Percentiles rank a stretch among this genome's conserved stretches.
Conservation (phyloP, 1,139 yeast genomes). For the Saccharomyces pastorianus region DNA sequence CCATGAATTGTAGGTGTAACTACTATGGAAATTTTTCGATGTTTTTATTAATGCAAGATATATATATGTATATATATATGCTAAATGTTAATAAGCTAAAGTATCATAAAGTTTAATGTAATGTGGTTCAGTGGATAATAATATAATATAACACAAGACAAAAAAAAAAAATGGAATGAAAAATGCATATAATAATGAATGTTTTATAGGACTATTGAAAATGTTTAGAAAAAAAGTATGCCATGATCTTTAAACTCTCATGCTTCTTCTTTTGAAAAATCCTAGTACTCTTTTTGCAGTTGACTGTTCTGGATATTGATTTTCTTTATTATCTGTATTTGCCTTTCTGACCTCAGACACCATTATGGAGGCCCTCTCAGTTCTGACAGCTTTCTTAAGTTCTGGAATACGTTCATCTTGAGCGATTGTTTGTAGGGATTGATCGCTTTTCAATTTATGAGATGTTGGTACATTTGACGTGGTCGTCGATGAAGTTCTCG, state of each 20-base stretch:
- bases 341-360: conserved; percentile 8
- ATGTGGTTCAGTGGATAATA: background rate
- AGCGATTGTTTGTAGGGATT: background rate
- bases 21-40: background rate
- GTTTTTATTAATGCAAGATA: background rate
- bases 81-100: background rate
- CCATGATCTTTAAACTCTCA: conserved; percentile 24
- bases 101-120: background rate
- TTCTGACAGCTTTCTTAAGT: background rate
- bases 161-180: background rate
- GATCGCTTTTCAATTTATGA: background rate
- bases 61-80: background rate
- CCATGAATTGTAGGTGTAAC: background rate
- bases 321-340: conserved; percentile 1
- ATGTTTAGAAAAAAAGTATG: too few relatives aligned
- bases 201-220: background rate
- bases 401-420: background rate
- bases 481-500: background rate
- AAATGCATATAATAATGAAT: background rate
- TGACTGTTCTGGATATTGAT: conserved; percentile 36
- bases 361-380: conserved; percentile 18
- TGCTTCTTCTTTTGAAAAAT: conserved; percentile 71
- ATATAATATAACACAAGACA: too few relatives aligned
- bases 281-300: conserved; percentile 76
- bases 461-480: background rate